Evolutionary conservation across 2,329 filamentous ascomycete species (phyloP).

Genomic region (Lecanicillium sp.): DNA sequence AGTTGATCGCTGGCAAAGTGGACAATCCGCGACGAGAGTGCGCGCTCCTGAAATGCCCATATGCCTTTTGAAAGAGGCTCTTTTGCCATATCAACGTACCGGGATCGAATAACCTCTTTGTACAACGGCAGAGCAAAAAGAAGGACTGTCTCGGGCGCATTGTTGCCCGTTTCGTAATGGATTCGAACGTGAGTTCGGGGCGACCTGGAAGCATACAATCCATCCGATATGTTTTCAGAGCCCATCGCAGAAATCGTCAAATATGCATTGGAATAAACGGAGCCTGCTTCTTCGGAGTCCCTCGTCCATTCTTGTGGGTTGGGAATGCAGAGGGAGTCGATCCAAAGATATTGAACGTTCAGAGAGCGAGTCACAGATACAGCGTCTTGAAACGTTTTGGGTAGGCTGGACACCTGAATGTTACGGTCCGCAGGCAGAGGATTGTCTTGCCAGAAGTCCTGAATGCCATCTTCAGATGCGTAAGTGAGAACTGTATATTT

Average conservation of each 20-base stretch:
- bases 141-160: background rate
- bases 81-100: background rate
- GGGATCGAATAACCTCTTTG: background rate
- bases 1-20: slow-evolving; percentile 7
- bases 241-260: slow-evolving; percentile 2
- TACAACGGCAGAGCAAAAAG: background rate
- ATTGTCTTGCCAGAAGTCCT: background rate
- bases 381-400: slow-evolving; percentile 6
- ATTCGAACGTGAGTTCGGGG: background rate
- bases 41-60: slow-evolving; percentile 7
- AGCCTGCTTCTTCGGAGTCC: background rate
- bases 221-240: background rate
- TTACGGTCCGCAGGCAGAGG: background rate
- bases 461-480: background rate
- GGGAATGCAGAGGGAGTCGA: slow-evolving; percentile 6
- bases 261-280: slow-evolving; percentile 3
- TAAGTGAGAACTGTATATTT: slow-evolving; percentile 4
- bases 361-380: slow-evolving; percentile 5
- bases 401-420: background rate
- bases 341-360: slow-evolving; percentile 4
- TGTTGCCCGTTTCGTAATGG: background rate
- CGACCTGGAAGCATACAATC: slow-evolving; percentile 1
- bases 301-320: background rate
- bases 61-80: slow-evolving; percentile 1
- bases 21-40: slow-evolving; percentile 1